Evolutionary conservation across 2,329 filamentous ascomycete species (phyloP).

Genomic region (Fusarium sp.): DNA sequence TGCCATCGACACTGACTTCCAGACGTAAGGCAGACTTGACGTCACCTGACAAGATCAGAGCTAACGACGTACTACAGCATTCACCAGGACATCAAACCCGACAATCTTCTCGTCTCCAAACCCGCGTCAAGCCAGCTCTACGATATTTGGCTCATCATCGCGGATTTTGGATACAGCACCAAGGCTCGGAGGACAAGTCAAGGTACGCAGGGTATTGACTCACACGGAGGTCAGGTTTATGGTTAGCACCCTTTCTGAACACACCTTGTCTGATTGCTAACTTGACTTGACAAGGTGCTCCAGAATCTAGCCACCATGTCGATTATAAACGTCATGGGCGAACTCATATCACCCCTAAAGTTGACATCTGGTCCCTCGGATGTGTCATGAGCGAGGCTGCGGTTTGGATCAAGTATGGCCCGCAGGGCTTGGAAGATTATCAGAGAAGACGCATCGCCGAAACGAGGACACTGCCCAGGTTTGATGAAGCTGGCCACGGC

Average conservation of each 20-base stretch:
- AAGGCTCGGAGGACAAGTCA: background rate
- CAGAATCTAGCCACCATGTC: slow-evolving; percentile 3
- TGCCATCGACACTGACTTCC: background rate
- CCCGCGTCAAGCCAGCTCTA: background rate
- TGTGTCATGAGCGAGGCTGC: slow-evolving; percentile 10
- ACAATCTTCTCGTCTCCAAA: slow-evolving; percentile 12
- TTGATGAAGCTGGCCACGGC: background rate
- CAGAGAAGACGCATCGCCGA: background rate
- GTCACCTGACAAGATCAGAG: background rate
- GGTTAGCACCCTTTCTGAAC: background rate
- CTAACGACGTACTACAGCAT: background rate
- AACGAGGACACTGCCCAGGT: background rate
- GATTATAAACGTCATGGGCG: background rate
- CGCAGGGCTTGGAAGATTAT: background rate
- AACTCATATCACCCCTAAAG: background rate
- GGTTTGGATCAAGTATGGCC: background rate
- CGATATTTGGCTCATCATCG: slow-evolving; percentile 2
- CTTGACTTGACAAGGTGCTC: background rate
- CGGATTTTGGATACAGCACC: slow-evolving; percentile 14
- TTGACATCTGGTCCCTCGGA: slow-evolving; percentile 9
- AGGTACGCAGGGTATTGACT: background rate
- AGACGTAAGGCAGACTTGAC: background rate
- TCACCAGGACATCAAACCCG: slow-evolving; percentile 26
- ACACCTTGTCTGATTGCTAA: background rate
- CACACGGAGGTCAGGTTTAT: slow-evolving; percentile 2